phyloP scores from a whole-genome alignment of 371 early-diverging fungal species.

The Mucor racemosus region DNA sequence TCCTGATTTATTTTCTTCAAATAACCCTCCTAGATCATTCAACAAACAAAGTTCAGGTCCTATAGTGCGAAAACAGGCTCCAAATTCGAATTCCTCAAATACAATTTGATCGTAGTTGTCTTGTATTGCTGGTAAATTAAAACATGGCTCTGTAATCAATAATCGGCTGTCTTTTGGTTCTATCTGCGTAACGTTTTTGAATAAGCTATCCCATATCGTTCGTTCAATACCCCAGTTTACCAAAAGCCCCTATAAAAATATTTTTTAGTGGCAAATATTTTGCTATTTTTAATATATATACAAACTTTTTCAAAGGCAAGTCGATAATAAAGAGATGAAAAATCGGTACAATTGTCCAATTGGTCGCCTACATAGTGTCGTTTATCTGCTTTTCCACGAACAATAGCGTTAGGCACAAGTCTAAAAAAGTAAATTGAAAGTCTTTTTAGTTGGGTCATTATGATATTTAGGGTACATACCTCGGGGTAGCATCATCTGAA shows the following conservation, averaged over 20 bases:
- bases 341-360: constrained; percentile 66
- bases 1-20: constrained; percentile 40
- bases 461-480: constrained; percentile 16
- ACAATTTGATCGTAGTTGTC: constrained; percentile 80
- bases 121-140: constrained; percentile 77
- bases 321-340: constrained; percentile 76
- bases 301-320: constrained; percentile 80
- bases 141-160: constrained; percentile 80
- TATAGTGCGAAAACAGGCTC: constrained; percentile 63
- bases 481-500: constrained; percentile 35
- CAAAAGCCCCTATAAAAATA: constrained; percentile 63
- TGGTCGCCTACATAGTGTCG: constrained; percentile 74
- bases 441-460: not conserved
- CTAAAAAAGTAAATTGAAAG: constrained; percentile 11
- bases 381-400: constrained; percentile 64
- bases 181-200: constrained; percentile 65
- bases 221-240: constrained; percentile 81
- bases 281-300: not conserved
- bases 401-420: constrained; percentile 68
- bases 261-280: not conserved
- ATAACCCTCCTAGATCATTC: constrained; percentile 59
- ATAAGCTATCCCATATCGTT: constrained; percentile 79
- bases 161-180: constrained; percentile 67
- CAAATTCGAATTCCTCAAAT: constrained; percentile 86
- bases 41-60: constrained; percentile 50